Base-by-base conservation (phyloP, 2,329 filamentous ascomycete genomes). In the Cladosporium sp. region DNA sequence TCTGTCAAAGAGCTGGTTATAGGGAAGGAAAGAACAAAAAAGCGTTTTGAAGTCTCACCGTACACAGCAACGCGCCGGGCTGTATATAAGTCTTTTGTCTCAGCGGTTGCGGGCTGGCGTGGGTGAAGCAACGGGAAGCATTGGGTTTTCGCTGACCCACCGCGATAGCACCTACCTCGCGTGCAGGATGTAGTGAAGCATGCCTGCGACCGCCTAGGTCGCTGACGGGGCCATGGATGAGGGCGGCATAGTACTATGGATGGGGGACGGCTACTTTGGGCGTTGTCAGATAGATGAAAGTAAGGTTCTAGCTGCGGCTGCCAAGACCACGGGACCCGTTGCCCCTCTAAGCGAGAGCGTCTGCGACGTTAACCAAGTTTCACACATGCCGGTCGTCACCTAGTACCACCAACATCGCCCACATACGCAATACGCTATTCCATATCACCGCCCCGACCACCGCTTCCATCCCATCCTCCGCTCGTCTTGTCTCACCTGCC, bases 1-100 rank as follows among this genome's bases (percentile, higher is more conserved):
- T 63, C 60, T 63, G 32, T 63, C 60, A 63, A 63, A 63, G 60
- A 63, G 60, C 60, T 56, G 58, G 16, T 26, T 63, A 63, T 63
- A 63, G 34, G 16, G n/a, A 56, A 56, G 26, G 34, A 46, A 46
- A 26, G 36, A 30, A 21, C 13, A 43, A 56, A 46, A 46, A 39
- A 56, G 49, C 49, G 49, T 54, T 63, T 63, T 53, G 49, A 26
- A 43, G 60, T 63, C 60, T 63, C 60, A 63, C 60, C 30, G 60
- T 63, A 32, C 60, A 63, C 49, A 63, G 60, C 60, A 56, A 63
- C 60, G 60, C 56, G 25, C 60, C 60, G 48, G 49, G 46, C 23
- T 11, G 60, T 54, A 43, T 63, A 56, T 63, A 63, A 43, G 60
- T 63, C 60, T 56, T n/a, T 23, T 61, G 60, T 63, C 60, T 63